phyloP scores from a whole-genome alignment of 768 basidiomycete genomes.

The Naganishia friedmannii region DNA sequence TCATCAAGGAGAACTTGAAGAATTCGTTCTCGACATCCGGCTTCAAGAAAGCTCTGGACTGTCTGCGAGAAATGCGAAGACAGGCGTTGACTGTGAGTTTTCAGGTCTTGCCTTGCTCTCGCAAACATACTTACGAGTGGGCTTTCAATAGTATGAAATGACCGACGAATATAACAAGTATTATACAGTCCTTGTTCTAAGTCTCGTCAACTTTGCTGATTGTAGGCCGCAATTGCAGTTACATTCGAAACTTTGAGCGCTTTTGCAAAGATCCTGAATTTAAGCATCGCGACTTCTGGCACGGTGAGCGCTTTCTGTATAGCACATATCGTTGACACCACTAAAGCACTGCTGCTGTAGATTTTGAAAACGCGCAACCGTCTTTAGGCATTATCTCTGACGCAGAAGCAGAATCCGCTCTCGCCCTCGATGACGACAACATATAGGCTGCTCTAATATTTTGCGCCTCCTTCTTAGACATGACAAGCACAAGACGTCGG shows the following conservation, averaged over 20 bases:
- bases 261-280: slow-evolving; percentile 38
- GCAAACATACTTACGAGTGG: background rate
- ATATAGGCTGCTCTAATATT: background rate
- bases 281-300: slow-evolving; percentile 51
- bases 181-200: background rate
- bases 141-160: slow-evolving; percentile 40
- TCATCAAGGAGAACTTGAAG: slow-evolving; percentile 68
- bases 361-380: slow-evolving; percentile 40
- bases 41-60: slow-evolving; percentile 68
- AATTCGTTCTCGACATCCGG: slow-evolving; percentile 70
- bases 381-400: slow-evolving; percentile 39
- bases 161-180: slow-evolving; percentile 49
- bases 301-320: slow-evolving; percentile 35
- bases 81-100: slow-evolving; percentile 63
- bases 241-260: slow-evolving; percentile 38
- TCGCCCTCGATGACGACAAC: slow-evolving; percentile 31
- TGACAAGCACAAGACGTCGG: too few species aligned
- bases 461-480: too few species aligned
- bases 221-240: slow-evolving; percentile 21
- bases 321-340: too few species aligned
- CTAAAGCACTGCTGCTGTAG: slow-evolving; percentile 25
- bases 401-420: slow-evolving; percentile 46
- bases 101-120: background rate
- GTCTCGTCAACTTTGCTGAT: background rate
- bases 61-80: slow-evolving; percentile 66